A percentile compares a stretch with the other conserved stretches of the same genome.
Conservation (phyloP, 306 rosid species). For the Vigna angularis region DNA sequence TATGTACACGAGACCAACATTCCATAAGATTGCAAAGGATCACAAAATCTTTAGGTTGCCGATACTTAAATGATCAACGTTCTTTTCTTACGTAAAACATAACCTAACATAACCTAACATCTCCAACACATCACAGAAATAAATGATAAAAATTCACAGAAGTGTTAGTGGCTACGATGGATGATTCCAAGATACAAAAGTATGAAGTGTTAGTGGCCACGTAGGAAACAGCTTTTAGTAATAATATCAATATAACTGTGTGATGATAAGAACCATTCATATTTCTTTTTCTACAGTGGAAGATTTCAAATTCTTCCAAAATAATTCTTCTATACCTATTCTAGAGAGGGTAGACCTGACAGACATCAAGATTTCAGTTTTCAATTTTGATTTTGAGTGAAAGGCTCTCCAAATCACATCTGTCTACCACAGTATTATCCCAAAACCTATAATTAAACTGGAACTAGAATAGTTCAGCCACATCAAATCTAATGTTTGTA, state of each 20-base stretch:
- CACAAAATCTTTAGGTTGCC: conserved; percentile 14
- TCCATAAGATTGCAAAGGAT: conserved; percentile 29
- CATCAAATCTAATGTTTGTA: conserved; percentile 4
- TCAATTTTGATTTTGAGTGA: conserved; percentile 1
- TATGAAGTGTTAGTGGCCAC: not conserved
- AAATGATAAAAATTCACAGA: conserved; percentile 2
- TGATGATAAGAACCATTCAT: conserved; percentile 30
- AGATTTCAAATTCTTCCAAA: conserved; percentile 34
- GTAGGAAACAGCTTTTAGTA: conserved; percentile 15
- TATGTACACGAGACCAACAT: conserved; percentile 8
- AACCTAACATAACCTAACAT: conserved; percentile 17
- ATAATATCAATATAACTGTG: conserved; percentile 13
- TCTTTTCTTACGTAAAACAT: conserved; percentile 31
- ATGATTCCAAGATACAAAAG: conserved; percentile 13
- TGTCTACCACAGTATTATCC: conserved; percentile 19
- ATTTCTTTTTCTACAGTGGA: conserved; percentile 17
- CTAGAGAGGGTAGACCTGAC: not conserved
- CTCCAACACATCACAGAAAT: conserved; percentile 34
- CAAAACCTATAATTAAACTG: conserved; percentile 20
- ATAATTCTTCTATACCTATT: conserved; percentile 10
- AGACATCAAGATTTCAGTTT: not conserved
- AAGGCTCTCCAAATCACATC: conserved; percentile 21
- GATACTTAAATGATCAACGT: not conserved
- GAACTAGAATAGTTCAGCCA: conserved; percentile 4
- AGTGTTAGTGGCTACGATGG: conserved; percentile 10